Conservation (phyloP, 2,329 filamentous ascomycete species). For the Beauveria varroae region DNA sequence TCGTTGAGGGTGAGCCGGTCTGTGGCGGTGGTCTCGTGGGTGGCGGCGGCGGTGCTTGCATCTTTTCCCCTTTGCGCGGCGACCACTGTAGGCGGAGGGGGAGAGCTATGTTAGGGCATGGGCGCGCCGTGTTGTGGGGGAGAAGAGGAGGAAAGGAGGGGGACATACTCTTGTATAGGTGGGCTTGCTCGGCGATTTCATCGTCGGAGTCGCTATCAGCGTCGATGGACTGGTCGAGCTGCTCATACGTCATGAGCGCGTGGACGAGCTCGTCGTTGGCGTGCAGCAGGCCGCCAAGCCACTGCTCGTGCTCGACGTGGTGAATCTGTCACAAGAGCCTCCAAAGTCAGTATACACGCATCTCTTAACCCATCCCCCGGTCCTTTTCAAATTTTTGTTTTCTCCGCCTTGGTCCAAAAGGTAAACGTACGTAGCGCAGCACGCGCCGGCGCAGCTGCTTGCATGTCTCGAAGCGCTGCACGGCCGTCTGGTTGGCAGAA, state of each 20-base stretch:
- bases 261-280: constrained; percentile 95
- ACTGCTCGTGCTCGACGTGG: constrained; percentile 82
- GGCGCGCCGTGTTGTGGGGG: constrained; percentile 17
- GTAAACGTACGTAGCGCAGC: constrained; percentile 60
- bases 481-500: constrained; percentile 70
- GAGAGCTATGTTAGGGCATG: background rate
- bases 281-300: constrained; percentile 81
- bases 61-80: background rate
- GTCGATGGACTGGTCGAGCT: constrained; percentile 80
- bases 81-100: constrained; percentile 25
- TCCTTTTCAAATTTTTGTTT: too few species aligned
- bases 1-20: constrained; percentile 27
- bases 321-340: constrained; percentile 54
- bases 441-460: constrained; percentile 80
- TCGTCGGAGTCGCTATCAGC: constrained; percentile 65
- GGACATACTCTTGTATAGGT: constrained; percentile 51
- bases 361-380: too few species aligned
- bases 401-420: background rate
- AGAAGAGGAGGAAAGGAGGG: background rate
- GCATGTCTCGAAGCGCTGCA: constrained; percentile 75
- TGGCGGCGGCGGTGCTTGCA: background rate
- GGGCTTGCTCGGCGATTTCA: constrained; percentile 58
- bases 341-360: background rate
- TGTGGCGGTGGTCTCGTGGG: background rate
- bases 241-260: constrained; percentile 88